phyloP scores from a whole-genome alignment of 108 stramenopile species.

The Schizochytrium sp. region DNA sequence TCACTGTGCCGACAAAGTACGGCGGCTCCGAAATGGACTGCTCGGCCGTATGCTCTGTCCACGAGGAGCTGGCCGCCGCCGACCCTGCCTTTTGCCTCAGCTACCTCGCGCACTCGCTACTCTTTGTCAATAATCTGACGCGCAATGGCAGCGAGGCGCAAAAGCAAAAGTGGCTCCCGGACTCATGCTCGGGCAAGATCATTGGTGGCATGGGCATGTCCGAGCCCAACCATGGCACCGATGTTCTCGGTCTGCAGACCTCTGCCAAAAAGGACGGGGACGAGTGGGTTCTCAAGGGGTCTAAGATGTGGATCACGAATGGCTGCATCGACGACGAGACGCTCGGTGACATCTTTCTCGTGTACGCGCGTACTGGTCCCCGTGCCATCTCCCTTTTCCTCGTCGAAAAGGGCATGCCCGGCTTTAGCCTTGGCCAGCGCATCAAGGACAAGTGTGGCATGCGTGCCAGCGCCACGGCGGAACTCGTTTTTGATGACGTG shows the following conservation, averaged over 20 bases:
- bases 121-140: conserved; percentile 73
- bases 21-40: conserved; percentile 84
- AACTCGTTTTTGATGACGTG: conserved; percentile 93
- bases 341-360: conserved; percentile 84
- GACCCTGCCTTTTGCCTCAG: conserved; percentile 95
- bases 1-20: conserved; percentile 79
- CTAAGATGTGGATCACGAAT: conserved; percentile 99
- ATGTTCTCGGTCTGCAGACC: conserved; percentile 89
- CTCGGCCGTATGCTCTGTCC: conserved; percentile 67
- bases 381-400: conserved; percentile 68
- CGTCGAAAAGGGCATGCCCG: conserved; percentile 88
- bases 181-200: conserved; percentile 62
- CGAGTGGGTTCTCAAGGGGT: conserved; percentile 73
- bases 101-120: conserved; percentile 83
- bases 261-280: conserved; percentile 56
- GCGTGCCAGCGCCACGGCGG: conserved; percentile 85
- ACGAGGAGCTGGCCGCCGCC: conserved; percentile 68
- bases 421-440: conserved; percentile 87
- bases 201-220: conserved; percentile 98
- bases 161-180: conserved; percentile 64
- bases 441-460: conserved; percentile 90
- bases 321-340: conserved; percentile 75
- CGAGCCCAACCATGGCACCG: conserved; percentile 92
- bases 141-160: conserved; percentile 74
- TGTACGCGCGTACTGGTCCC: conserved; percentile 81